Percentiles rank a stretch among this genome's conserved stretches.
Conservation (phyloP, 768 basidiomycete genomes). For the Sporobolomyces phaffii region DNA sequence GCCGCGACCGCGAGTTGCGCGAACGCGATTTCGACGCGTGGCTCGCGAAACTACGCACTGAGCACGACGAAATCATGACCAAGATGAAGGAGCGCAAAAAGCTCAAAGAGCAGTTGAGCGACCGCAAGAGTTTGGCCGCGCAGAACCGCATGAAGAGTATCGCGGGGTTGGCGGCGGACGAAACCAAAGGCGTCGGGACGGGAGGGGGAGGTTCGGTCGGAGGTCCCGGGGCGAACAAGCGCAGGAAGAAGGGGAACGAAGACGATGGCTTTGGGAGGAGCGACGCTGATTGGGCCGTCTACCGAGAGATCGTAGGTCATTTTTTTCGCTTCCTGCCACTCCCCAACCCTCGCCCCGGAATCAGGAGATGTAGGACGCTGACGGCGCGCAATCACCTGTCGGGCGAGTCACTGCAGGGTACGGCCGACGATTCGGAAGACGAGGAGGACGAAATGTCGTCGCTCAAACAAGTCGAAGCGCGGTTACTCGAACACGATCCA, state of each 20-base stretch:
- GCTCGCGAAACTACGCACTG: constrained; percentile 63
- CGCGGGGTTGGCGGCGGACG: constrained; percentile 81
- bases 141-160: constrained; percentile 96
- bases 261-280: constrained; percentile 66
- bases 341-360: too few relatives aligned
- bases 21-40: constrained; percentile 65
- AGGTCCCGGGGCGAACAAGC: constrained; percentile 7
- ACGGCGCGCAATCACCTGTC: too few relatives aligned
- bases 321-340: background rate
- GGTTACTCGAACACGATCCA: constrained; percentile 76
- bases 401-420: too few relatives aligned
- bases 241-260: background rate
- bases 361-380: too few relatives aligned
- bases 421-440: constrained; percentile 61
- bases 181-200: constrained; percentile 69
- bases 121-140: constrained; percentile 88
- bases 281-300: constrained; percentile 95
- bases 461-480: constrained; percentile 68
- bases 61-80: constrained; percentile 77
- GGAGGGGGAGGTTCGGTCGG: constrained; percentile 60
- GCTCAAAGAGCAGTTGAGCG: constrained; percentile 59
- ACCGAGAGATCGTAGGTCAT: constrained; percentile 79
- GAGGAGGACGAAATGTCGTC: constrained; percentile 78
- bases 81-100: constrained; percentile 74
- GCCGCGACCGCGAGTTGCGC: constrained; percentile 68